A percentile compares a stretch with the other conserved stretches of the same genome.
These are phyloP conservation scores for Blyttiomyces sp. DNA, from an alignment of 371 early-diverging fungal species.

Conservation along the genomic window DNA sequence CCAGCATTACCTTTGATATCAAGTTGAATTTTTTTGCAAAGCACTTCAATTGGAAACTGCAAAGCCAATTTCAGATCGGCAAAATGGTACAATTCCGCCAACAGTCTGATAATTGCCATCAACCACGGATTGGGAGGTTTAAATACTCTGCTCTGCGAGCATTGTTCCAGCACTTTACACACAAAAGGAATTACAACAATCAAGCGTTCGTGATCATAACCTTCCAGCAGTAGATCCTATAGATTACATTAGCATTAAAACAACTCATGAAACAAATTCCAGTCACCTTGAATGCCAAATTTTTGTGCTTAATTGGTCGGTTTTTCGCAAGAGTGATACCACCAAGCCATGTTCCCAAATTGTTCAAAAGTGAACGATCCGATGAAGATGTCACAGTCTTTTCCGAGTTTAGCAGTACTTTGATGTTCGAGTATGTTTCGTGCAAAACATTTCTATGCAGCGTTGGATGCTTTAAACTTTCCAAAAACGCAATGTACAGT, in stretches of 20 bases:
- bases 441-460: slow-evolving; percentile 73
- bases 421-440: slow-evolving; percentile 85
- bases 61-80: slow-evolving; percentile 91
- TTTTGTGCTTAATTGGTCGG: slow-evolving; percentile 88
- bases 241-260: not conserved
- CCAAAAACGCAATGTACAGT: slow-evolving; percentile 78
- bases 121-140: slow-evolving; percentile 97
- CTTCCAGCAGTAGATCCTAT: slow-evolving; percentile 85
- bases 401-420: slow-evolving; percentile 85
- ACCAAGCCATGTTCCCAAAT: slow-evolving; percentile 96
- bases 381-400: slow-evolving; percentile 86
- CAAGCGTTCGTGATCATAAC: slow-evolving; percentile 78
- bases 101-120: slow-evolving; percentile 85
- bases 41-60: slow-evolving; percentile 95
- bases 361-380: slow-evolving; percentile 87
- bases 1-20: slow-evolving; percentile 56
- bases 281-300: slow-evolving; percentile 84
- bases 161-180: slow-evolving; percentile 93
- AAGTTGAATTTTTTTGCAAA: slow-evolving; percentile 85
- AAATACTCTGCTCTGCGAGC: slow-evolving; percentile 79
- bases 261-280: not conserved
- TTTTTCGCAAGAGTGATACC: slow-evolving; percentile 92
- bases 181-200: slow-evolving; percentile 97
- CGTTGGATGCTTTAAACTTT: slow-evolving; percentile 48
- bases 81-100: slow-evolving; percentile 88